Conservation (phyloP, 257 asterid genomes). For the Solanum lignicaule region DNA sequence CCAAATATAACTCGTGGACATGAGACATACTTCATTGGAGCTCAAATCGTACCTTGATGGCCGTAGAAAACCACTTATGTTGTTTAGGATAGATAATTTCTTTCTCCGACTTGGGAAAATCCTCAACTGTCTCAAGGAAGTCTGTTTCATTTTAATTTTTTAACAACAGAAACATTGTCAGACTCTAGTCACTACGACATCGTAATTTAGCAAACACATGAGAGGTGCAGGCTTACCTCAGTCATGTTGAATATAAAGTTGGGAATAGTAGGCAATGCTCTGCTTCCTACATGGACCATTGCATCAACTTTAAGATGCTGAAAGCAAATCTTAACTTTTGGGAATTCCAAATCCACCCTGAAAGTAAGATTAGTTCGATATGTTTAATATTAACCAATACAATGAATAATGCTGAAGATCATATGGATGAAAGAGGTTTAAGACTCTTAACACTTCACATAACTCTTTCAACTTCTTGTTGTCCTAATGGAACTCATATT, state of each 20-base stretch:
- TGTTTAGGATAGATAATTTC: constrained; percentile 39
- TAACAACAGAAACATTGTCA: constrained; percentile 3
- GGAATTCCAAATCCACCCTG: constrained; percentile 57
- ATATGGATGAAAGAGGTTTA: neutral
- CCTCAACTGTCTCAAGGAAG: constrained; percentile 48
- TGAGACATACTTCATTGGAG: neutral
- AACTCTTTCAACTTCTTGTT: neutral
- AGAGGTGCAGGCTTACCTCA: constrained; percentile 32
- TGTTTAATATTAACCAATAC: neutral
- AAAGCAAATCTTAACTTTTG: constrained; percentile 61
- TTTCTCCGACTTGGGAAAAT: constrained; percentile 41
- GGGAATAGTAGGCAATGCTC: constrained; percentile 73
- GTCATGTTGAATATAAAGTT: constrained; percentile 60
- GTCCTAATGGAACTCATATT: neutral
- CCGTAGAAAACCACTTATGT: constrained; percentile 46
- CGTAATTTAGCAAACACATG: neutral
- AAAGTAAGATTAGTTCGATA: neutral
- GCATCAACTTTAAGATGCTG: constrained; percentile 56
- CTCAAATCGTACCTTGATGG: constrained; percentile 43
- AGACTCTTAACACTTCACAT: neutral
- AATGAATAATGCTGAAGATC: neutral
- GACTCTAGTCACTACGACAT: neutral
- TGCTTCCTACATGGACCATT: constrained; percentile 53
- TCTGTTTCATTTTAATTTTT: constrained; percentile 15
- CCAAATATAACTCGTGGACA: neutral